phyloP scores from a whole-genome alignment of 1,284 basidiomycete genomes.

The Puccinia horiana region DNA sequence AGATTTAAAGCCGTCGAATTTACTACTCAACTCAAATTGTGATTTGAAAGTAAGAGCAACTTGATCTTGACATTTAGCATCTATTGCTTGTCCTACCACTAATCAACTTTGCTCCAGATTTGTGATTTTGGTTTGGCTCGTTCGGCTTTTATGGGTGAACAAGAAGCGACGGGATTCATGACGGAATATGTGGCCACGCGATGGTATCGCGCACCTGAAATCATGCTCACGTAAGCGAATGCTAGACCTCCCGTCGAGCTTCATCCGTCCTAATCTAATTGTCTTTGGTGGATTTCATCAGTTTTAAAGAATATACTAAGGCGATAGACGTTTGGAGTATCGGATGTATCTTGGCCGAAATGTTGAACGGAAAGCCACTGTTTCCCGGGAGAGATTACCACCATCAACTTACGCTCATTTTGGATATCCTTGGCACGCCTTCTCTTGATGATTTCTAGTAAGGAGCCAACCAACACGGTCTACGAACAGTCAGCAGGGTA shows the following conservation, averaged over 20 bases:
- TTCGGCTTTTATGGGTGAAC: constrained; percentile 60
- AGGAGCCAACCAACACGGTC: too few species aligned
- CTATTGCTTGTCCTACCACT: too few species aligned
- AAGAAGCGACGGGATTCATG: constrained; percentile 82
- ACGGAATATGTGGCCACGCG: constrained; percentile 92
- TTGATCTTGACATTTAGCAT: too few species aligned
- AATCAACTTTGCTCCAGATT: too few species aligned
- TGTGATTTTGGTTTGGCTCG: constrained; percentile 88
- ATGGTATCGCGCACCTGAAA: constrained; percentile 95
- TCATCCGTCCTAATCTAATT: too few species aligned
- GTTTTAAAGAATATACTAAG: constrained; percentile 56
- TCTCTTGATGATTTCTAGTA: constrained; percentile 88
- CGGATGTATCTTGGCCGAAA: constrained; percentile 94
- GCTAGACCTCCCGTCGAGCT: too few species aligned
- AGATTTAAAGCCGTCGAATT: constrained; percentile 91
- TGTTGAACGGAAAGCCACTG: constrained; percentile 90
- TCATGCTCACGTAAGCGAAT: constrained; percentile 85
- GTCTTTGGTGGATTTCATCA: too few species aligned
- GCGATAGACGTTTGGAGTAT: constrained; percentile 72
- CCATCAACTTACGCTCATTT: constrained; percentile 84
- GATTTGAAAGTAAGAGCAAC: constrained; percentile 96
- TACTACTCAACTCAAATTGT: constrained; percentile 93
- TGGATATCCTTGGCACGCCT: constrained; percentile 89
- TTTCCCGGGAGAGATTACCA: constrained; percentile 95
- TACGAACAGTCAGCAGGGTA: too few species aligned